Base-by-base conservation (phyloP, 2,329 filamentous ascomycete species). In the Colletotrichum lindemuthianum region DNA sequence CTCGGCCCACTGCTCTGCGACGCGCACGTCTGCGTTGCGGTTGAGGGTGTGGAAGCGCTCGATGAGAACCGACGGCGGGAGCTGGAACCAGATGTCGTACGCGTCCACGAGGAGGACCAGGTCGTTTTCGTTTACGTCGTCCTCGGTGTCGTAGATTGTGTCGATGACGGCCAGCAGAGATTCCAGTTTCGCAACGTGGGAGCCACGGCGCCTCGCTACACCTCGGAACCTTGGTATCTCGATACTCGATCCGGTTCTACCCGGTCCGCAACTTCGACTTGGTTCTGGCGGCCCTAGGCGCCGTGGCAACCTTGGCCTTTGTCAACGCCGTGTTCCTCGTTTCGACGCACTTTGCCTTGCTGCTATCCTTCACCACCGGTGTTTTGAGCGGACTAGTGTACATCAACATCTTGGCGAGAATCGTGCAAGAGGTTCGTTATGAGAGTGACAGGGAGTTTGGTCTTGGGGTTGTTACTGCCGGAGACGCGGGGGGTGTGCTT, bases 31-130 rank as follows among this genome's bases (percentile, higher is more conserved):
- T 11, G 76, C 76, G 43, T 77, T 72, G 6, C 66, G 67, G 60
- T 78, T 78, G 32, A 78, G 67, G 12, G 69, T 69, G 53, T 77
- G 76, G 58, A 74, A 79, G 8, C 77, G 73, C 43, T 76, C 61
- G 6, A 79, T 72, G 2, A 79, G 71, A 1, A 77, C 76, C 6
- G 75, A 74, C 0, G 76, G 75, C 0, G 77, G 77, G 1, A 79
- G 71, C 54, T 79, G 77, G 45, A 79, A 79, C 77, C 77, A 79
- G 41, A 76, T 68, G 45, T 79, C 76, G 64, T 79, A 75, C 0
- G 76, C 74, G 32, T 79, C 77, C 2, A 79, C 74, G n/a, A 79
- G 68, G 0, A 79, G 67, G 1, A 73, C 72, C 1, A 79, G 61
- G 58, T 78, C 75, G 10, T 78, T 69, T 7, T 76, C 70, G 6